Percentiles rank a stretch among this genome's conserved stretches.
Conservation (phyloP, 2,329 filamentous ascomycete genomes). For the Sphaerulina vaccinii region DNA sequence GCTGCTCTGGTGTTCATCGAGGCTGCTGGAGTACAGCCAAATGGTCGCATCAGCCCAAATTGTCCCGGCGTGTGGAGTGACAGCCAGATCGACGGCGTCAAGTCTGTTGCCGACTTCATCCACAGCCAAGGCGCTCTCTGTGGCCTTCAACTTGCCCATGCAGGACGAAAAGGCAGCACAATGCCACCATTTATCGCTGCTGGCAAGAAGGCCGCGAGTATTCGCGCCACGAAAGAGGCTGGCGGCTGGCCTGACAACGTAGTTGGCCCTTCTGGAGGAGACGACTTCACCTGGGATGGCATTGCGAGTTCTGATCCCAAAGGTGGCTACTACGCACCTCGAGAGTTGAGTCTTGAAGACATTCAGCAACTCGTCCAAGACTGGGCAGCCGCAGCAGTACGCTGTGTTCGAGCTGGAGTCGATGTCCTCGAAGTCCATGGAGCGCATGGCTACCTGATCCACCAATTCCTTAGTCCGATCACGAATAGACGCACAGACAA, state of each 20-base stretch:
- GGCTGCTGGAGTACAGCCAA: slow-evolving; percentile 71
- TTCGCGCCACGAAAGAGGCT: slow-evolving; percentile 50
- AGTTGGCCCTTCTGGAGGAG: slow-evolving; percentile 53
- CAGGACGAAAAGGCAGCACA: slow-evolving; percentile 63
- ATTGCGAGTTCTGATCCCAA: slow-evolving; percentile 30
- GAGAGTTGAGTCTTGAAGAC: slow-evolving; percentile 60
- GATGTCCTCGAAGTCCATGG: slow-evolving; percentile 79
- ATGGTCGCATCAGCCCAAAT: slow-evolving; percentile 79
- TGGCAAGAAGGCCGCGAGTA: slow-evolving; percentile 41
- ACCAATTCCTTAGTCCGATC: slow-evolving; percentile 66
- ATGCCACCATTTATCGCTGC: slow-evolving; percentile 60
- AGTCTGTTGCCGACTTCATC: slow-evolving; percentile 70
- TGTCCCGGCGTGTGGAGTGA: slow-evolving; percentile 81
- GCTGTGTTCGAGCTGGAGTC: slow-evolving; percentile 59
- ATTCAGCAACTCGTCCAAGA: slow-evolving; percentile 64
- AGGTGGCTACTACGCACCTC: slow-evolving; percentile 40
- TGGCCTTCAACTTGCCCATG: slow-evolving; percentile 78
- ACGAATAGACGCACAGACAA: slow-evolving; percentile 66
- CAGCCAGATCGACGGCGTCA: slow-evolving; percentile 71
- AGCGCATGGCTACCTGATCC: slow-evolving; percentile 76
- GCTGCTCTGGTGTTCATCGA: slow-evolving; percentile 73
- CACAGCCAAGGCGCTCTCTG: slow-evolving; percentile 74
- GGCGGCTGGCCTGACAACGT: slow-evolving; percentile 57
- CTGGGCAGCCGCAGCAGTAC: slow-evolving; percentile 62
- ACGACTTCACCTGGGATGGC: slow-evolving; percentile 43